phyloP scores from a whole-genome alignment of 805 yeast genomes.

The Saccharomycopsis fodiens region DNA sequence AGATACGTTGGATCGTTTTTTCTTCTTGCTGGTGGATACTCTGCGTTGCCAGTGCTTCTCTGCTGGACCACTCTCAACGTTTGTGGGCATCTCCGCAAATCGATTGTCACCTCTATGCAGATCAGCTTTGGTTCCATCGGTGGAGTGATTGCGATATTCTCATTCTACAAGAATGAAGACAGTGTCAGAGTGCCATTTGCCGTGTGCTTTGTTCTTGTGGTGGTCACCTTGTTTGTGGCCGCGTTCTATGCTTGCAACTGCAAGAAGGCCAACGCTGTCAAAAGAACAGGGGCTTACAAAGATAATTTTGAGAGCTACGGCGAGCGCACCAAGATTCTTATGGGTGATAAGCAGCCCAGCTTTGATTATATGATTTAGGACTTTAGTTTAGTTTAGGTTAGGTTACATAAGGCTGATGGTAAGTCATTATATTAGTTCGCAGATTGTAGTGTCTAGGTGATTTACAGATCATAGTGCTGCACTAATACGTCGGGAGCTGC shows the following conservation, averaged over 20 bases:
- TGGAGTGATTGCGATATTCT: constrained; percentile 53
- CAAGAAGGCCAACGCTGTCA: constrained; percentile 22
- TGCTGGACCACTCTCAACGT: constrained; percentile 62
- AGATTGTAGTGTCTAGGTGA: too few species aligned
- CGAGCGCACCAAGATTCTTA: constrained; percentile 13
- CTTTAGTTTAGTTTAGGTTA: background rate
- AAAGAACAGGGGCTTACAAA: constrained; percentile 22
- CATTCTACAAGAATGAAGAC: constrained; percentile 20
- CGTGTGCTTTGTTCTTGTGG: background rate
- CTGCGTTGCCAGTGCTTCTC: constrained; percentile 58
- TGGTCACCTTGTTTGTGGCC: background rate
- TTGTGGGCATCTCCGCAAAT: constrained; percentile 54
- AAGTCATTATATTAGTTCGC: too few species aligned
- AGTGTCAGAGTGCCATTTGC: background rate
- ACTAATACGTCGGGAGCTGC: constrained; percentile 43
- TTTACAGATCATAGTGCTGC: constrained; percentile 26
- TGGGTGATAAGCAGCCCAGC: constrained; percentile 16
- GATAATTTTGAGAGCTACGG: constrained; percentile 6
- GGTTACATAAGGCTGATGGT: too few species aligned
- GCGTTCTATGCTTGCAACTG: background rate
- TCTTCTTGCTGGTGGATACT: constrained; percentile 47
- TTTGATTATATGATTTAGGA: constrained; percentile 15
- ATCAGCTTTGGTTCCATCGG: constrained; percentile 69
- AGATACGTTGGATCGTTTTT: constrained; percentile 57
- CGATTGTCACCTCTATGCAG: constrained; percentile 51